Percentiles rank a stretch among this genome's conserved stretches.
These are phyloP conservation scores for Hansenula sp. DNA, from an alignment of 1,139 yeast genomes.

Conservation along the genomic window DNA sequence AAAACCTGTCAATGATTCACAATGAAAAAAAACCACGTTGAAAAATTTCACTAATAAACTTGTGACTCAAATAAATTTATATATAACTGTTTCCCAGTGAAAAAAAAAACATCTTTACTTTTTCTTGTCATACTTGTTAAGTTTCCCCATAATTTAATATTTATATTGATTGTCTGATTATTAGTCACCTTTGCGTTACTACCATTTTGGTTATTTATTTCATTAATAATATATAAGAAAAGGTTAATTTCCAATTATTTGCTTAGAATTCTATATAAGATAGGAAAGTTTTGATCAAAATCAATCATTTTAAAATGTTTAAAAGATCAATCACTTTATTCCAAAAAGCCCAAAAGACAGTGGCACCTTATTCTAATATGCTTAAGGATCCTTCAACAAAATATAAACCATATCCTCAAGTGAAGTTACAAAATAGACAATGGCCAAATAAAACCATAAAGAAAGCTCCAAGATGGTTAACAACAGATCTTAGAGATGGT, in stretches of 20 bases:
- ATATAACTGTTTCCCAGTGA: no score
- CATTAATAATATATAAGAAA: no score
- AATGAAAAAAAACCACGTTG: neutral
- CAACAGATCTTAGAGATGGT: conserved; percentile 95
- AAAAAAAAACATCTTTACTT: no score
- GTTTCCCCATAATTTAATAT: no score
- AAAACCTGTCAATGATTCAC: neutral
- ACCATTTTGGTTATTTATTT: no score
- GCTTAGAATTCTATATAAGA: no score
- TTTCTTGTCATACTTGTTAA: no score
- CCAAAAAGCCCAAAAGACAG: conserved; percentile 53
- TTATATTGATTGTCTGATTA: no score
- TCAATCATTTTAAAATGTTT: conserved; percentile 14
- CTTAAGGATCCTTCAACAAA: conserved; percentile 74
- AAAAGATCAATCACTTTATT: conserved; percentile 13
- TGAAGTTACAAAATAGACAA: conserved; percentile 68
- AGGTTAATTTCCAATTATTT: no score
- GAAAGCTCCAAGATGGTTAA: conserved; percentile 92
- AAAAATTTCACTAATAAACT: neutral
- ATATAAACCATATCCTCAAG: conserved; percentile 65
- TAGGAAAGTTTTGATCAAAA: neutral
- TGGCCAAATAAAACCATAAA: conserved; percentile 82
- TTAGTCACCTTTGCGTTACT: no score
- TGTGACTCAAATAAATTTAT: neutral
- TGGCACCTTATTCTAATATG: conserved; percentile 38